Conservation (phyloP, 768 basidiomycete species). For the Strobilomyces confusus region DNA sequence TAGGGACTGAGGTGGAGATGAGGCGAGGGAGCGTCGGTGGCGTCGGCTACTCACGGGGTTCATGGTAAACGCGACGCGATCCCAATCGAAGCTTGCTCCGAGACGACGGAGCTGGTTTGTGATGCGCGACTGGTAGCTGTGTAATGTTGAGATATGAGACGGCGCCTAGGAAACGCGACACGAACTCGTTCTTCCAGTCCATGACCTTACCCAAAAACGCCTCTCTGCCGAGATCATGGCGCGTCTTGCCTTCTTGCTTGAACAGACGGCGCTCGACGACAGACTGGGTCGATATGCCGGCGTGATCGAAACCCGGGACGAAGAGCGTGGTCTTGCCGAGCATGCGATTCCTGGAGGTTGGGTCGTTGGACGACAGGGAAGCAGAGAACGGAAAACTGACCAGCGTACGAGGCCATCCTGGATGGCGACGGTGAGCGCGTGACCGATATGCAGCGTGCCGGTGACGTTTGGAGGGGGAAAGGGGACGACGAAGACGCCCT, state of each 20-base stretch:
- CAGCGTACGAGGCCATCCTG: conserved; percentile 90
- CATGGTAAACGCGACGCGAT: conserved; percentile 94
- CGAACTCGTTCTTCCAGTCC: conserved; percentile 97
- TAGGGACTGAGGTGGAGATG: conserved; percentile 42
- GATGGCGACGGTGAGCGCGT: conserved; percentile 87
- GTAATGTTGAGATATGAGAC: neutral
- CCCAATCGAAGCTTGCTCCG: conserved; percentile 95
- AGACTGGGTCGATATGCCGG: conserved; percentile 96
- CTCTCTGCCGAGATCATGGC: conserved; percentile 95
- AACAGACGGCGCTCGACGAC: conserved; percentile 92
- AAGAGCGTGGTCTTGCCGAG: conserved; percentile 86
- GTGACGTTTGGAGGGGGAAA: conserved; percentile 97
- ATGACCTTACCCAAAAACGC: conserved; percentile 85
- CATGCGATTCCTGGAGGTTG: conserved; percentile 81
- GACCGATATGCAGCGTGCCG: conserved; percentile 92
- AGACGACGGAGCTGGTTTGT: conserved; percentile 84
- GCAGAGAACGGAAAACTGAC: conserved; percentile 38
- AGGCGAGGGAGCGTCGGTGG: neutral
- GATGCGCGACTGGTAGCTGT: conserved; percentile 89
- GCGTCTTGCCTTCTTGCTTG: conserved; percentile 75
- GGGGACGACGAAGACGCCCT: conserved; percentile 80
- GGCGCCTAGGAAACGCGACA: conserved; percentile 10
- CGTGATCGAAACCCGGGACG: conserved; percentile 95
- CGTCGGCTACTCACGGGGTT: conserved; percentile 53
- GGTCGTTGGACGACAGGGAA: neutral